These are phyloP conservation scores for Closterium sp. DNA, from an alignment of 139 green algal genomes.

Conservation along the genomic window DNA sequence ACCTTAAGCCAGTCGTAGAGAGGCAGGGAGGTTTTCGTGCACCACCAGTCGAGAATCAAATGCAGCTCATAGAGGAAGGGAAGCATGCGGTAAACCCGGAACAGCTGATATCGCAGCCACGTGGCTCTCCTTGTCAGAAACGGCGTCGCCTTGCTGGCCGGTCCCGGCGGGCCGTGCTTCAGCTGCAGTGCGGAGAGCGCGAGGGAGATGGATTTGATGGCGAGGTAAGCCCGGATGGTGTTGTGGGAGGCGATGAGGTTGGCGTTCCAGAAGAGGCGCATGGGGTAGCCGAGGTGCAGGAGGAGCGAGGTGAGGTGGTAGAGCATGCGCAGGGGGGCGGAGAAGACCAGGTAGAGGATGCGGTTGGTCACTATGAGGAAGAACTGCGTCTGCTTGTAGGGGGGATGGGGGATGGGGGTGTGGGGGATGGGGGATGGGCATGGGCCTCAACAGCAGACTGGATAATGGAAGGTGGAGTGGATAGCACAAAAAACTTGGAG, in stretches of 20 bases:
- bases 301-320: slow-evolving; percentile 40
- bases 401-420: too few species aligned
- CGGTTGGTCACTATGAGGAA: slow-evolving; percentile 46
- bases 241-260: slow-evolving; percentile 26
- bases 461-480: too few species aligned
- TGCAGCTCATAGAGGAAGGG: slow-evolving; percentile 91
- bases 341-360: slow-evolving; percentile 39
- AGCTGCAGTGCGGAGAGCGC: slow-evolving; percentile 73
- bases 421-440: too few species aligned
- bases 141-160: slow-evolving; percentile 39
- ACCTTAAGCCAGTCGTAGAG: slow-evolving; percentile 66
- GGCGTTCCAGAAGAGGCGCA: slow-evolving; percentile 52
- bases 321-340: slow-evolving; percentile 12
- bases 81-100: slow-evolving; percentile 59
- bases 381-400: slow-evolving; percentile 19
- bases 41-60: slow-evolving; percentile 81
- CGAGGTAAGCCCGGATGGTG: slow-evolving; percentile 70
- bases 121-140: slow-evolving; percentile 70
- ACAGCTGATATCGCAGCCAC: slow-evolving; percentile 56
- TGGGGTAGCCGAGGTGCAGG: slow-evolving; percentile 13
- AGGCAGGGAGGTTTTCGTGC: slow-evolving; percentile 70
- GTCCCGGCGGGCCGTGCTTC: slow-evolving; percentile 70
- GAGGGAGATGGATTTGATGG: slow-evolving; percentile 68
- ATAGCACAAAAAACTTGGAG: too few species aligned
- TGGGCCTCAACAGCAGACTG: too few species aligned